Evolutionary conservation across 2,329 filamentous ascomycete species (phyloP), one percentile per base, ranked within the genome.

Genomic region (Penicillium psychrosexuale): DNA sequence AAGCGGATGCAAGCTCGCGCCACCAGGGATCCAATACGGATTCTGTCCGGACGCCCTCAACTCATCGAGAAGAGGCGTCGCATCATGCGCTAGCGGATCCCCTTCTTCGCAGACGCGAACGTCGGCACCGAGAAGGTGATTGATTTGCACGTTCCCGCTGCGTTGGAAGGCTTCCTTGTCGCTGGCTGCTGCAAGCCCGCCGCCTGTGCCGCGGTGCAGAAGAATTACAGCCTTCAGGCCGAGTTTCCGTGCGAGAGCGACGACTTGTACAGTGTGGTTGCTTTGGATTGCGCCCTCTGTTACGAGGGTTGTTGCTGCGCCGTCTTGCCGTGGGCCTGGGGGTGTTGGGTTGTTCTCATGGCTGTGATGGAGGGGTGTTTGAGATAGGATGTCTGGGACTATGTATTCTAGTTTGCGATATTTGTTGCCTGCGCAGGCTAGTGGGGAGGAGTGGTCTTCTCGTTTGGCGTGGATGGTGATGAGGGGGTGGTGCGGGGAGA

Each of bases 91-190:
- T 3, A 68, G 50, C 0, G 64, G 53, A 79, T 89, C 58, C 70
- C 87, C 24, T 75, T 87, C 50, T 65, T 89, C 34, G 74, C 84
- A 65, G 70, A 81, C 22, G 75, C 85, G 55, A 75, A 84, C 63
- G 66, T 71, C 22, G 73, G 75, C 51, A 60, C 68, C 58, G 12
- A 69, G 45, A 49, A 73, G 48, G 57, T 67, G 58, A 34, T 65
- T 59, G 28, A 70, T 52, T 38, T 70, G 68, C 28, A 66, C 61
- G 17, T 72, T 72, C 0, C 69, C 69, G 3, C 53, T 51, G 15
- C 60, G 57, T 27, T 63, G 15, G 42, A 69, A 72, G 5, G 55
- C 50, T 0, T 46, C 40, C 34, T 60, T 60, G 42, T 70, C 58
- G 0, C 19, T 31, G 4, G 63, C 53, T 1, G 61, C 46, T 12